A percentile compares a stretch with the other conserved stretches of the same genome.
These are phyloP conservation scores for Dipteronia dyeriana DNA, from an alignment of 345 rosid species.

Conservation along the genomic window DNA sequence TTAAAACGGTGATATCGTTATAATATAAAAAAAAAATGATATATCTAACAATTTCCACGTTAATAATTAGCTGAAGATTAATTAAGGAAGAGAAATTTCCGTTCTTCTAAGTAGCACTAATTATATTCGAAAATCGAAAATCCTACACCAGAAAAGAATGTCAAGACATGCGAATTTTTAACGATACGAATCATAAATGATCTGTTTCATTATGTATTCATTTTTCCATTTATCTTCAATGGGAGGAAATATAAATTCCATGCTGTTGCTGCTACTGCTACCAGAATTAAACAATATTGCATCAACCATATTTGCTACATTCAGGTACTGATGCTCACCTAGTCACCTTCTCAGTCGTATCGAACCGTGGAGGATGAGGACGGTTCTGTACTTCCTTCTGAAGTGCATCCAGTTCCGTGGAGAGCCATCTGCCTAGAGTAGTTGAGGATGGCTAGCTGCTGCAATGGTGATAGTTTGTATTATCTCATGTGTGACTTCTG, in stretches of 20 bases:
- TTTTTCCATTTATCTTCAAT: no score
- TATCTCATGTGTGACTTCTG: neutral
- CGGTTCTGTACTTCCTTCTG: slow-evolving; percentile 31
- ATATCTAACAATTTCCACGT: no score
- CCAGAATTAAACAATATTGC: slow-evolving; percentile 56
- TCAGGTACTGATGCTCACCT: slow-evolving; percentile 16
- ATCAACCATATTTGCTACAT: slow-evolving; percentile 57
- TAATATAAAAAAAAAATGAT: no score
- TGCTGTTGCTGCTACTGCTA: slow-evolving; percentile 54
- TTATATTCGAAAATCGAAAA: no score
- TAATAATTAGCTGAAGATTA: no score
- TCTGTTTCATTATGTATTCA: no score
- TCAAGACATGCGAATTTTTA: no score
- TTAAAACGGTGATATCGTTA: no score
- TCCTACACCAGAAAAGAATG: no score
- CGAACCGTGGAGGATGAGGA: slow-evolving; percentile 15
- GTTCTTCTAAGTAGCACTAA: no score
- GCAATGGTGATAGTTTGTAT: neutral
- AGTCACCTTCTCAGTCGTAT: slow-evolving; percentile 33
- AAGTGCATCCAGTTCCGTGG: slow-evolving; percentile 30
- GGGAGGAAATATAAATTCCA: slow-evolving; percentile 48
- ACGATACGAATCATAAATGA: no score
- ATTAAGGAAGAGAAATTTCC: no score
- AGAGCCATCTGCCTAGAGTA: slow-evolving; percentile 26
- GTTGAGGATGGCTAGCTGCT: slow-evolving; percentile 10